Evolutionary conservation across 2,329 filamentous ascomycete species (phyloP).

Genomic region (Aspergillus sp.): DNA sequence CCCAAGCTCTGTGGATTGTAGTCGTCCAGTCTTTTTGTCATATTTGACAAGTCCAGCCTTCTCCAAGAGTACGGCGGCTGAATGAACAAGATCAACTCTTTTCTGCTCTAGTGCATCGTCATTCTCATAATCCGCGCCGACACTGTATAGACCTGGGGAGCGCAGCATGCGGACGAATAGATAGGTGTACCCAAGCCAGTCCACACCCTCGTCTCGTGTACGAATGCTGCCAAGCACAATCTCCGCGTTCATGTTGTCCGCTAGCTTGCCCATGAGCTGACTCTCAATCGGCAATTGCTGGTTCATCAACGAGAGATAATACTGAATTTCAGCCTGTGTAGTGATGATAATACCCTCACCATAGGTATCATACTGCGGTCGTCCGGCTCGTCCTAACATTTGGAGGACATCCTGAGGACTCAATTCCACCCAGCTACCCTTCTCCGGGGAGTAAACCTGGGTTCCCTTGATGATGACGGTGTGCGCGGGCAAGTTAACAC

Average conservation of each 20-base stretch:
- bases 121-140: slow-evolving; percentile 92
- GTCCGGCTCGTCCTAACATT: slow-evolving; percentile 95
- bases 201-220: slow-evolving; percentile 91
- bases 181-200: slow-evolving; percentile 98
- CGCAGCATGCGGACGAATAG: slow-evolving; percentile 97
- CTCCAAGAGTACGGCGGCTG: slow-evolving; percentile 81
- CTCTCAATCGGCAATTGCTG: slow-evolving; percentile 97
- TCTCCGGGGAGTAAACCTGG: slow-evolving; percentile 96
- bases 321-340: slow-evolving; percentile 90
- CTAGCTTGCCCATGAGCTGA: slow-evolving; percentile 87
- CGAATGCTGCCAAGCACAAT: slow-evolving; percentile 92
- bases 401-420: slow-evolving; percentile 97
- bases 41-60: slow-evolving; percentile 91
- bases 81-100: slow-evolving; percentile 95
- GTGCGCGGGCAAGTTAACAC: slow-evolving; percentile 95
- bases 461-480: slow-evolving; percentile 99
- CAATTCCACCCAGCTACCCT: slow-evolving; percentile 96
- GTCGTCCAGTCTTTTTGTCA: slow-evolving; percentile 84
- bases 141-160: slow-evolving; percentile 90
- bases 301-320: slow-evolving; percentile 94
- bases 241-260: slow-evolving; percentile 95
- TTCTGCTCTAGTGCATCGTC: slow-evolving; percentile 92
- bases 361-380: slow-evolving; percentile 95
- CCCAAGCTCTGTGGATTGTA: slow-evolving; percentile 91
- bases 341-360: slow-evolving; percentile 99